phyloP scores from a whole-genome alignment of 2,329 filamentous ascomycete genomes.

The Monilinia vaccinii-corymbosi region DNA sequence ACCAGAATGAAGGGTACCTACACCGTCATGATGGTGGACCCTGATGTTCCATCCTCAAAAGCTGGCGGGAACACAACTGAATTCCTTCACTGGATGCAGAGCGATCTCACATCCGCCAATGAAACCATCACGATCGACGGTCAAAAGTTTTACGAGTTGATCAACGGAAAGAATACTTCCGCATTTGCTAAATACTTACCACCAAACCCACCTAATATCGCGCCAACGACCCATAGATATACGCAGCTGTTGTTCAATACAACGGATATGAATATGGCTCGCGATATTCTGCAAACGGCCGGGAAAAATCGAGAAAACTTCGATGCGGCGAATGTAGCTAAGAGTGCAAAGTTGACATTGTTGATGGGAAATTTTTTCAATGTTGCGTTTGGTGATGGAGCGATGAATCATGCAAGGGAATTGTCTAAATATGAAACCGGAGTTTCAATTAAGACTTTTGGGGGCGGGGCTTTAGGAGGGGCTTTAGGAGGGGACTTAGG shows the following conservation, averaged over 20 bases:
- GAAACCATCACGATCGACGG: slow-evolving; percentile 20
- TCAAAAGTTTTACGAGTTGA: slow-evolving; percentile 17
- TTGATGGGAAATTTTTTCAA: slow-evolving; percentile 14
- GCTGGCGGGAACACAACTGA: slow-evolving; percentile 17
- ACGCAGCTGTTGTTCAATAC: slow-evolving; percentile 24
- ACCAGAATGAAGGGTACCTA: slow-evolving; percentile 21
- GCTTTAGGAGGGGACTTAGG: too few relatives aligned
- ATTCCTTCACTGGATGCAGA: slow-evolving; percentile 28
- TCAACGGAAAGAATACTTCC: slow-evolving; percentile 16
- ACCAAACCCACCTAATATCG: slow-evolving; percentile 21
- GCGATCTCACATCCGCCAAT: slow-evolving; percentile 20
- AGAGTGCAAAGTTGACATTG: slow-evolving; percentile 2
- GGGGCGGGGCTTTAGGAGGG: too few relatives aligned
- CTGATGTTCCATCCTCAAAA: slow-evolving; percentile 21
- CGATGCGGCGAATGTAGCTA: slow-evolving; percentile 1
- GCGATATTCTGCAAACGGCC: neutral
- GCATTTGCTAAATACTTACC: slow-evolving; percentile 21
- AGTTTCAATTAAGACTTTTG: too few relatives aligned
- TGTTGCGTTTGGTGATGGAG: slow-evolving; percentile 6
- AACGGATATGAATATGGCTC: slow-evolving; percentile 9
- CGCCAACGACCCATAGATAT: slow-evolving; percentile 23
- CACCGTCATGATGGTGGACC: slow-evolving; percentile 26
- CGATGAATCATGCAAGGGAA: neutral
- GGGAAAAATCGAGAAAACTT: neutral
- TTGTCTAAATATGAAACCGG: neutral